Base-by-base conservation (phyloP, 495 filamentous ascomycete species). In the Trypethelium eluteriae region DNA sequence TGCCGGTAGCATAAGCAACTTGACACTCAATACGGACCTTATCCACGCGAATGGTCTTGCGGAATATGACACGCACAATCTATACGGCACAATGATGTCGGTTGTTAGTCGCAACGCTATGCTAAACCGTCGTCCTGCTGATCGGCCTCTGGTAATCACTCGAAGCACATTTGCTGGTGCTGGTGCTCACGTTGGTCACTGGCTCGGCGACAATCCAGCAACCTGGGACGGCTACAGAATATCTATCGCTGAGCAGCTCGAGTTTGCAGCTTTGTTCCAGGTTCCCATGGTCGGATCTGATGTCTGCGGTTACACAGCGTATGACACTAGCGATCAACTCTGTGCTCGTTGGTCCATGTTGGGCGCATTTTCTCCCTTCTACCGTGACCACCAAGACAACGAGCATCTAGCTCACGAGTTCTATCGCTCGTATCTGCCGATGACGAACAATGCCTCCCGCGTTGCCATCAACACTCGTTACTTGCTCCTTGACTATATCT, bases 61-160 rank as follows among this genome's bases (percentile, higher is more conserved):
- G 16, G 88, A 91, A 76, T 93, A 93, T 72, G 92, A 91, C 69
- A 87, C 85, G 2, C 92, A 96, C 76, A 96, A 96, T 73, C 76
- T 96, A 18, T 69, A 90, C 74, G 92, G 92, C 49, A 86, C 84
- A 10, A 91, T 95, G 90, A 96, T 96, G 92, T 86, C 84, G 36
- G 77, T 82, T 9, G 77, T 84, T 1, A 89, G 86, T 34, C 80
- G 84, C 65, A 72, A 81, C 3, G 88, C 90, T 9, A 89, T 96
- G 90, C 76, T 84, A 10, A 75, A 79, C 39, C 84, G 90, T 44
- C 86, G 89, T 2, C 90, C 91, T 0, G 74, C 72, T 2, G 78
- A 84, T 2, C 83, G 91, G 0, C 90, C 92, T 3, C 70, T 95
- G 64, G 79, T 96, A 67, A 95, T 96, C 74, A 93, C 91, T 18